A percentile compares a stretch with the other conserved stretches of the same genome.
phyloP scores from a whole-genome alignment of 2,329 filamentous ascomycete species.

The Cladobotryum mycophilum region DNA sequence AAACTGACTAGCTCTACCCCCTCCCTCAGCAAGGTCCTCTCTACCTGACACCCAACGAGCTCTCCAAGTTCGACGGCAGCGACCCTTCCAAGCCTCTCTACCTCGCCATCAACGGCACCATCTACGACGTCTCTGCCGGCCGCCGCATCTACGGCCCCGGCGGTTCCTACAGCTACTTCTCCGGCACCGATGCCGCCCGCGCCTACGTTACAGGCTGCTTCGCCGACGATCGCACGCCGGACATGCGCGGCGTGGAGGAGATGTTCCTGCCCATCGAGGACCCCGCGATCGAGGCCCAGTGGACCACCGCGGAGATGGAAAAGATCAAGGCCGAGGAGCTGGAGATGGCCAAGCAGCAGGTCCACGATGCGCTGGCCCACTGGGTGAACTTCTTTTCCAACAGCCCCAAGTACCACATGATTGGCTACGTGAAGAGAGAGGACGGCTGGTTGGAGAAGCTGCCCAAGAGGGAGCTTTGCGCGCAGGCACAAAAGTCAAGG shows the following conservation, averaged over 20 bases:
- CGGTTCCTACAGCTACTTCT: conserved; percentile 80
- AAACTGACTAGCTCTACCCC: background rate
- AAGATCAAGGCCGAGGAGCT: conserved; percentile 56
- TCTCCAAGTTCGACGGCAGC: conserved; percentile 69
- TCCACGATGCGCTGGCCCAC: conserved; percentile 62
- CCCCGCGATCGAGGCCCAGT: conserved; percentile 54
- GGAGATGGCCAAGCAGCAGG: conserved; percentile 56
- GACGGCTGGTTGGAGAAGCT: conserved; percentile 55
- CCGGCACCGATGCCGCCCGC: conserved; percentile 78
- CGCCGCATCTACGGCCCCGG: conserved; percentile 72
- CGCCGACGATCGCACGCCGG: conserved; percentile 71
- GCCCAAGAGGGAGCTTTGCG: conserved; percentile 61
- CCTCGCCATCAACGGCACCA: conserved; percentile 80
- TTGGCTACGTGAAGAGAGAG: conserved; percentile 65
- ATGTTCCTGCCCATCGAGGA: conserved; percentile 70
- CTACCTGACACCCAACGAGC: conserved; percentile 67
- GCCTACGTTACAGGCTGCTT: conserved; percentile 94
- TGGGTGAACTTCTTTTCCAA: conserved; percentile 81
- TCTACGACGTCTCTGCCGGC: conserved; percentile 74
- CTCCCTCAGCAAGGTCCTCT: conserved; percentile 48
- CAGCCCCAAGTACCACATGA: conserved; percentile 72
- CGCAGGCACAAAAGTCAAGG: conserved; percentile 55
- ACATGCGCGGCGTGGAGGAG: conserved; percentile 79
- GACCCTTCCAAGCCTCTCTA: conserved; percentile 75
- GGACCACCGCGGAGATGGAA: conserved; percentile 47